Evolutionary conservation across 2,329 filamentous ascomycete species (phyloP), one percentile per base, ranked within the genome.

Genomic region (Phoma sp.): DNA sequence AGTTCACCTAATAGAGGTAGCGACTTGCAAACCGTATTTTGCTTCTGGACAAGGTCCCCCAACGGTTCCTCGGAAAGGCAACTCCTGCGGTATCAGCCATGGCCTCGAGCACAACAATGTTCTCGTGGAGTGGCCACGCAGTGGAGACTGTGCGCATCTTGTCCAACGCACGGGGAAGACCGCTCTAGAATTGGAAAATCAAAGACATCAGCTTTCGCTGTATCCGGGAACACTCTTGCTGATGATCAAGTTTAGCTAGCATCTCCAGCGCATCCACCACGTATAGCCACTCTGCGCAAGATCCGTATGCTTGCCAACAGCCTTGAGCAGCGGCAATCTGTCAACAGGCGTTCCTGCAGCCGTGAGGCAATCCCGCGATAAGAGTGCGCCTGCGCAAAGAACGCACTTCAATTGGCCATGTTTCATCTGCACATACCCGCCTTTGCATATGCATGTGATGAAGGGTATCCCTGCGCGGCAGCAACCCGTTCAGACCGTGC

Each of bases 371-470:
- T 71, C 65, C 69, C 70, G 70, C 71, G 62, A 65, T 64, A 61
- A 63, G 65, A 60, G 49, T 58, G 52, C 48, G 58, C 68, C 67
- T 67, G 61, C 51, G 50, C 40, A 31, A 38, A 17, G 17, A 36
- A 41, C 33, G 50, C 38, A 39, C 36, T 15, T 36, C 59, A 55
- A 73, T 73, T 73, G 72, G 71, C 22, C 51, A 56, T 52, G 65
- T 68, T 60, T 51, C 47, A 61, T 39, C 64, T 74, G 72, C 69
- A 74, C 55, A 48, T 62, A 71, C 71, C 72, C 72, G 72, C 63
- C 57, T 60, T 56, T 74, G 71, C 72, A 74, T 73, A 73, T 74
- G 72, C 71, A 58, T 72, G 71, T 72, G 65, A 72, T 71, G 61
- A 61, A 67, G 65, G 60, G 52, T 49, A 66, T 65, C 70, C 70